Percentiles rank a stretch among this genome's conserved stretches.
phyloP scores from a whole-genome alignment of 306 rosid genomes.

The Quercus variabilis region DNA sequence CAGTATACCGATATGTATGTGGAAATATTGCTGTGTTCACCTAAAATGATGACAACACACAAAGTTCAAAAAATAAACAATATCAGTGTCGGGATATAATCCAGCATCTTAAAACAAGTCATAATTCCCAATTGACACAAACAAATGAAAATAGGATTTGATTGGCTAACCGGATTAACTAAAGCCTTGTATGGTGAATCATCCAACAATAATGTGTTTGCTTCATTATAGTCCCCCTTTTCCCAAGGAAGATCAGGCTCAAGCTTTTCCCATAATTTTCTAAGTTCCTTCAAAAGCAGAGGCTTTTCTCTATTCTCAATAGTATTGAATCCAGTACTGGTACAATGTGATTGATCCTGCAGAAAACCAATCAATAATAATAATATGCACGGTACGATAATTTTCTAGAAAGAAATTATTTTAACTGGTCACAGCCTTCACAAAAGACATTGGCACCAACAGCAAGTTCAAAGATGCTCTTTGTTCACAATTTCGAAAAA shows the following conservation, averaged over 20 bases:
- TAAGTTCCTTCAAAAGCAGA: conserved; percentile 75
- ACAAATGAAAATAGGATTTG: not conserved
- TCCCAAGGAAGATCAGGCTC: conserved; percentile 66
- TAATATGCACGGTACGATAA: conserved; percentile 1
- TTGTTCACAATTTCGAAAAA: not conserved
- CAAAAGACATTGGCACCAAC: not conserved
- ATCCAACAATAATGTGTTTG: conserved; percentile 83
- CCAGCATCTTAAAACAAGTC: conserved; percentile 10
- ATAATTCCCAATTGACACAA: conserved; percentile 7
- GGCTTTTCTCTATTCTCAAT: conserved; percentile 59
- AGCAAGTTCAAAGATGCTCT: not conserved
- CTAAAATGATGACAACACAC: conserved; percentile 40
- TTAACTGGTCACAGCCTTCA: not conserved
- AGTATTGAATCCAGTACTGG: conserved; percentile 47
- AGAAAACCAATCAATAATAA: conserved; percentile 17
- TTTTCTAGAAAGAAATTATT: not conserved
- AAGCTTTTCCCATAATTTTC: conserved; percentile 67
- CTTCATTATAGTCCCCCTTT: conserved; percentile 67
- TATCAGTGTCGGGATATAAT: conserved; percentile 6
- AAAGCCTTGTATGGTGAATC: conserved; percentile 91
- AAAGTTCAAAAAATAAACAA: conserved; percentile 10
- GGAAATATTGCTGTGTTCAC: conserved; percentile 78
- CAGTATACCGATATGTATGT: conserved; percentile 37
- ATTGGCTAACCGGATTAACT: conserved; percentile 71
- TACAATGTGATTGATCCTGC: conserved; percentile 72